These are phyloP conservation scores for Coprinellus micaceus DNA, from an alignment of 768 basidiomycete species.

Conservation along the genomic window DNA sequence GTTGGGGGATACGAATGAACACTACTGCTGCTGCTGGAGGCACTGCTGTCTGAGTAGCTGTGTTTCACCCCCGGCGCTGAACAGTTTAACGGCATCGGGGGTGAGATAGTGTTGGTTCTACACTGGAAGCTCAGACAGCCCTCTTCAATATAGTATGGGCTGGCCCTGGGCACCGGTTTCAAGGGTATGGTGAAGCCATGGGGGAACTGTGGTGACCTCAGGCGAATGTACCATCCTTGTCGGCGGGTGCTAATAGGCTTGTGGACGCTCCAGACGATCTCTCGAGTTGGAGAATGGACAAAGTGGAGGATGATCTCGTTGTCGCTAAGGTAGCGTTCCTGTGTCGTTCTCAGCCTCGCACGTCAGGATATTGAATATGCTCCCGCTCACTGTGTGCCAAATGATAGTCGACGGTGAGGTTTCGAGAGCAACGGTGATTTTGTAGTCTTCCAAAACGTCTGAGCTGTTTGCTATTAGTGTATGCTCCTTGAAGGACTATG, in stretches of 20 bases:
- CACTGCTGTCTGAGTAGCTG: not conserved
- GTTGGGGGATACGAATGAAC: conserved; percentile 61
- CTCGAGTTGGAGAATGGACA: conserved; percentile 62
- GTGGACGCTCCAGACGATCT: conserved; percentile 72
- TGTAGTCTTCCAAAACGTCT: conserved; percentile 6
- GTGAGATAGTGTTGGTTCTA: conserved; percentile 39
- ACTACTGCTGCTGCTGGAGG: conserved; percentile 36
- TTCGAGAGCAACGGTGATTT: conserved; percentile 3
- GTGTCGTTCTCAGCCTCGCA: not conserved
- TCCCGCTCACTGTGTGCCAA: conserved; percentile 9
- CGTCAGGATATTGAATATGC: not conserved
- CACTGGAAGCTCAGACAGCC: conserved; percentile 52
- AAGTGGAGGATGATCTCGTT: conserved; percentile 6
- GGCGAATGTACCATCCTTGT: conserved; percentile 81
- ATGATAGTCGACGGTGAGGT: conserved; percentile 7
- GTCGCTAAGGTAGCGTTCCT: conserved; percentile 10
- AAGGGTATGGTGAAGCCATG: conserved; percentile 56
- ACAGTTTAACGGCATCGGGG: not conserved
- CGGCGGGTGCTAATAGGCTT: conserved; percentile 45
- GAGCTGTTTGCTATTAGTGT: not conserved
- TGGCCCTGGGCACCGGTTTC: conserved; percentile 43
- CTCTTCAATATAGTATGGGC: conserved; percentile 43
- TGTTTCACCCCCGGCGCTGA: not conserved
- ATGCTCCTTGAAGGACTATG: not conserved
- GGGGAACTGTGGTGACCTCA: conserved; percentile 69